A percentile compares a stretch with the other conserved stretches of the same genome.
Conservation (phyloP, 192 early-diverging fungal genomes). For the Entomortierella parvispora region DNA sequence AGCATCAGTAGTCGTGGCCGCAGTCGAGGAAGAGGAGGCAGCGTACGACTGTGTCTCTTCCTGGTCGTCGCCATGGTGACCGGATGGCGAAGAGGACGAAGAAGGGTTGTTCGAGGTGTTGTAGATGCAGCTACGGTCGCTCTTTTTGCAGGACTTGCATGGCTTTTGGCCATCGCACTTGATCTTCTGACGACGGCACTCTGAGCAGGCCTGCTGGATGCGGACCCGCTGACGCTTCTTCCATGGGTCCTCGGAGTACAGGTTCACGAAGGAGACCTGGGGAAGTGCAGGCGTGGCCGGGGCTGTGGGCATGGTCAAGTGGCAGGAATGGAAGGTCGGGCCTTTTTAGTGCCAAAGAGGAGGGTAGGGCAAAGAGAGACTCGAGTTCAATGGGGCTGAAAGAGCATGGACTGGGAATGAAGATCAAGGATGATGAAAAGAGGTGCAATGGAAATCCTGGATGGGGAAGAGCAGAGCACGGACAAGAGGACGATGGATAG, state of each 20-base stretch:
- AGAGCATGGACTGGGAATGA: not conserved
- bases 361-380: not conserved
- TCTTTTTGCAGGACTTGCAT: constrained; percentile 52
- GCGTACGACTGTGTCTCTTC: not conserved
- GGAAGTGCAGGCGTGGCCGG: constrained; percentile 38
- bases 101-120: constrained; percentile 24
- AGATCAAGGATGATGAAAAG: not conserved
- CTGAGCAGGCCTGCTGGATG: constrained; percentile 55
- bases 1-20: not conserved
- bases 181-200: constrained; percentile 55
- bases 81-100: not conserved
- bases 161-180: constrained; percentile 58
- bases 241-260: constrained; percentile 54
- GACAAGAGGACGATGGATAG: not conserved
- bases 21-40: not conserved
- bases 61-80: not conserved
- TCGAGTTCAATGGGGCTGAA: not conserved
- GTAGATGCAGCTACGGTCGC: constrained; percentile 48
- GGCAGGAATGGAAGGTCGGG: not conserved
- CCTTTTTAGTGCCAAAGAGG: not conserved
- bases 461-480: not conserved
- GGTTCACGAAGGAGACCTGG: constrained; percentile 53
- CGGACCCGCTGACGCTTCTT: constrained; percentile 54
- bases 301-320: constrained; percentile 32
- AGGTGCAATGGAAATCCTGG: not conserved